Evolutionary conservation across 1,284 basidiomycete genomes (phyloP).

Genomic region (Puccinia coronata): DNA sequence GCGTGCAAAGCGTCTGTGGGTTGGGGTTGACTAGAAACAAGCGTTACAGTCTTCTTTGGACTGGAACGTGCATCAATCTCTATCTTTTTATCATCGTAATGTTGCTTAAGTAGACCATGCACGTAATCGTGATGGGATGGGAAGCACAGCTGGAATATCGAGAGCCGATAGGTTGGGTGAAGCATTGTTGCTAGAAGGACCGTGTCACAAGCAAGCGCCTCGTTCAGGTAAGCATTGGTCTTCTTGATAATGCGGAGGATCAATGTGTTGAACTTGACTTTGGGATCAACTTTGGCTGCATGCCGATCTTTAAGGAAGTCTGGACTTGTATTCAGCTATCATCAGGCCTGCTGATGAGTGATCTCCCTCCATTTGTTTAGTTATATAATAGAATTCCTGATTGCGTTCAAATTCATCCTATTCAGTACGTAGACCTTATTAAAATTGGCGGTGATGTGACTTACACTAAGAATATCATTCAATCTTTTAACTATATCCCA

Average conservation of each 20-base stretch:
- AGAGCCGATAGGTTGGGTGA: neutral
- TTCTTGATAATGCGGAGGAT: neutral
- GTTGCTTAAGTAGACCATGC: neutral
- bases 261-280: neutral
- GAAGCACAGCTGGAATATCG: neutral
- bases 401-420: no score
- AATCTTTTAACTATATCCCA: no score
- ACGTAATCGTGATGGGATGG: neutral
- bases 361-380: no score
- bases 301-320: no score
- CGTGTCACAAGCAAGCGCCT: neutral
- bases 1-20: neutral
- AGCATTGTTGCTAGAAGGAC: neutral
- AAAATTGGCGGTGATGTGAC: no score
- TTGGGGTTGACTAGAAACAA: neutral
- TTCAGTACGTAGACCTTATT: no score
- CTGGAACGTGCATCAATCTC: no score
- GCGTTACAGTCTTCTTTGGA: neutral
- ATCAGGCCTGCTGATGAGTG: no score
- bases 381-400: no score
- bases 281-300: neutral
- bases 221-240: neutral
- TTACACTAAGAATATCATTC: no score
- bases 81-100: neutral
- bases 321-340: neutral